Percentiles rank a stretch among this genome's conserved stretches.
These are phyloP conservation scores for Termitomyces eurrhizus DNA, from an alignment of 768 basidiomycete genomes.

Conservation along the genomic window DNA sequence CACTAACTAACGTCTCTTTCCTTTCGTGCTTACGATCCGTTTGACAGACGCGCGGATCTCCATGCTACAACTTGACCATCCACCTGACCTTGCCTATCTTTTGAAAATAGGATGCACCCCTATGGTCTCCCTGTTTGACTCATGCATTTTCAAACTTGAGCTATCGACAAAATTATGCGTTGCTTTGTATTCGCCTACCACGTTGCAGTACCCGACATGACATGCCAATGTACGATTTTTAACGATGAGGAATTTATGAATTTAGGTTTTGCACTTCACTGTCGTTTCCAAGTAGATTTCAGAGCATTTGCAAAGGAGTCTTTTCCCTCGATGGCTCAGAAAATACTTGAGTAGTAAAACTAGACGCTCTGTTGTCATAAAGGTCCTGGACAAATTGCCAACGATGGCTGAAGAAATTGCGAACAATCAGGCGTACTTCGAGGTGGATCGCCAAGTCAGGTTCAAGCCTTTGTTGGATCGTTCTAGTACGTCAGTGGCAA, in stretches of 20 bases:
- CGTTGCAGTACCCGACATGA: background rate
- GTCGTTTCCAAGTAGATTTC: too few relatives aligned
- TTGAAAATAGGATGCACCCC: background rate
- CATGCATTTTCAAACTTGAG: background rate
- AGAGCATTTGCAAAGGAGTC: background rate
- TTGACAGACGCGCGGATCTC: constrained; percentile 3
- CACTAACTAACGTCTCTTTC: background rate
- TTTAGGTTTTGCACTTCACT: background rate
- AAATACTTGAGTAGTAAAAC: too few relatives aligned
- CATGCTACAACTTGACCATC: background rate
- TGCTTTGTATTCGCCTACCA: background rate
- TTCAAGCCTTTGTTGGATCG: too few relatives aligned
- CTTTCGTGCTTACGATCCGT: background rate
- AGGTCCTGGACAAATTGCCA: too few relatives aligned
- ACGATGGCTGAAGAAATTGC: too few relatives aligned
- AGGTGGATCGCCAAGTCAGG: too few relatives aligned
- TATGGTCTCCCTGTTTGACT: background rate
- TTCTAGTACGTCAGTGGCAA: too few relatives aligned
- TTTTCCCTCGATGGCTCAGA: background rate
- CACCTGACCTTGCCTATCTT: background rate
- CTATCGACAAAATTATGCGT: background rate
- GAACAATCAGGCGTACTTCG: too few relatives aligned
- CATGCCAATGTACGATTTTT: background rate
- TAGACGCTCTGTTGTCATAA: too few relatives aligned
- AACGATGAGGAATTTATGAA: background rate